phyloP scores from a whole-genome alignment of 371 early-diverging fungal species.

The Mucor circinelloides region DNA sequence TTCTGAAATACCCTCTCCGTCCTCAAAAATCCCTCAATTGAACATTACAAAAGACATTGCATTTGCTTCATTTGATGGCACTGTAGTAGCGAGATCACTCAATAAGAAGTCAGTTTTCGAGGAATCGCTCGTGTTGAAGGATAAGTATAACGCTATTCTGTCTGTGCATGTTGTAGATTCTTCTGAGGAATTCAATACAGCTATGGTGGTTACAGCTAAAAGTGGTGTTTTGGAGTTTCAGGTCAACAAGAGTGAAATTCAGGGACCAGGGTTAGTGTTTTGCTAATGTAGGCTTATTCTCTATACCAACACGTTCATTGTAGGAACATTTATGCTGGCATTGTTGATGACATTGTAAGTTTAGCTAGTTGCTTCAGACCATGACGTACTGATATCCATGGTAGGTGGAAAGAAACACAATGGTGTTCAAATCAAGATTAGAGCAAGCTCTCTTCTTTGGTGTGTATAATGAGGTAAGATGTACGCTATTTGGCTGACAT shows the following conservation, averaged over 20 bases:
- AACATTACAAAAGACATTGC: conserved; percentile 2
- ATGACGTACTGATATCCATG: neutral
- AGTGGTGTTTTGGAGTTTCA: conserved; percentile 8
- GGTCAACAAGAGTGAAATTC: conserved; percentile 5
- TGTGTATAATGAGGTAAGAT: conserved; percentile 7
- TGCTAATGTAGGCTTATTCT: neutral
- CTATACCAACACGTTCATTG: neutral
- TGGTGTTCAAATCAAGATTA: conserved; percentile 13
- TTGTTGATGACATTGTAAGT: conserved; percentile 6
- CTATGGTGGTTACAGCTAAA: conserved; percentile 1
- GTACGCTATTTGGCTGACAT: neutral
- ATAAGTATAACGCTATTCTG: conserved; percentile 1
- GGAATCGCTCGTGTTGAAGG: conserved; percentile 6
- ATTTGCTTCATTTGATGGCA: conserved; percentile 17
- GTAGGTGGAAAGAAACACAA: conserved; percentile 12
- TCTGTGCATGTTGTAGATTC: neutral
- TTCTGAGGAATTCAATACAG: neutral
- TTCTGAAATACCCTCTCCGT: neutral
- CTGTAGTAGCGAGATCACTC: conserved; percentile 6
- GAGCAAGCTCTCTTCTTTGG: conserved; percentile 21
- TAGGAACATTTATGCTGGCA: conserved; percentile 14
- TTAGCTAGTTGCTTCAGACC: neutral
- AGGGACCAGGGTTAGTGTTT: conserved; percentile 5
- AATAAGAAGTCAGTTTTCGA: conserved; percentile 16
- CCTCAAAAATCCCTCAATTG: neutral